Evolutionary conservation across 202 grass and related monocot species (phyloP).

Genomic region (Brachypodium distachyon): DNA sequence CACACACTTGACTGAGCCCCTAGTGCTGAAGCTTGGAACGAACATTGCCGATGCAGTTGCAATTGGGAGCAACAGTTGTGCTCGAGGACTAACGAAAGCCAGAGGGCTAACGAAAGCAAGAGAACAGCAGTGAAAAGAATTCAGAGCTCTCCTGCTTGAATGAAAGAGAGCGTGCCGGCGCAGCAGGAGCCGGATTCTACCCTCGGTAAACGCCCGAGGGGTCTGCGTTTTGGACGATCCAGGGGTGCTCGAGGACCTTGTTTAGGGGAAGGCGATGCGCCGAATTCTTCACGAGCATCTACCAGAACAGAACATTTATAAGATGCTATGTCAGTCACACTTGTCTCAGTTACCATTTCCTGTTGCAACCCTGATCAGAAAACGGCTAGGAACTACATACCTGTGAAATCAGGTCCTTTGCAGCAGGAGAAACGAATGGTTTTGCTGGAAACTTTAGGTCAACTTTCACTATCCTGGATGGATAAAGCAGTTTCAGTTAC

Average conservation of each 20-base stretch:
- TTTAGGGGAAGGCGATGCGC: conserved; percentile 47
- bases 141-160: background rate
- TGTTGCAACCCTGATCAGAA: too few species aligned
- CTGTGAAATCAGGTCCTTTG: conserved; percentile 81
- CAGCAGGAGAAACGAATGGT: conserved; percentile 61
- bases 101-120: background rate
- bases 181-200: background rate
- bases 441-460: conserved; percentile 80
- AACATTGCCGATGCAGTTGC: background rate
- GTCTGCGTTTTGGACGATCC: conserved; percentile 82
- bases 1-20: background rate
- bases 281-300: conserved; percentile 89
- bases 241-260: conserved; percentile 73
- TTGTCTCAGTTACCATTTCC: background rate
- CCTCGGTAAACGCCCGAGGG: conserved; percentile 59
- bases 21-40: conserved; percentile 10
- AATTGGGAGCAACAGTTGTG: background rate
- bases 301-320: background rate
- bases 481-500: conserved; percentile 15
- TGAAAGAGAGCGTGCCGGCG: background rate
- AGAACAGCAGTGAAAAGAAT: conserved; percentile 1
- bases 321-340: background rate
- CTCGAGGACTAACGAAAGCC: background rate
- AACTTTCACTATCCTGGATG: conserved; percentile 83
- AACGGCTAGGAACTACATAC: background rate